Evolutionary conservation across 176 grass and related monocot genomes (phyloP).

Genomic region (Zea mays): DNA sequence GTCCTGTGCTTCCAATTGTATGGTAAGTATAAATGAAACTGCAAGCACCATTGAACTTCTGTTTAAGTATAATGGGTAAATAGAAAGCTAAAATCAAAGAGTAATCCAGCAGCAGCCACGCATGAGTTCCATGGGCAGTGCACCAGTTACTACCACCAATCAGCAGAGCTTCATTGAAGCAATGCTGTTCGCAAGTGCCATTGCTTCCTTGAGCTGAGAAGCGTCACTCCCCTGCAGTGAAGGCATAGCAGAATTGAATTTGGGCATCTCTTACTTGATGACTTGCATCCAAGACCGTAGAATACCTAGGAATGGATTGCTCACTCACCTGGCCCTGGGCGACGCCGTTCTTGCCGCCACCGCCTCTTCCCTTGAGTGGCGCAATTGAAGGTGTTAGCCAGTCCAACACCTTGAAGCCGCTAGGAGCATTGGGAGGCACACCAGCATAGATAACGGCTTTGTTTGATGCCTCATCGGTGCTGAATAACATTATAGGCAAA

Average conservation of each 20-base stretch:
- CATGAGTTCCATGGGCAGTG: not conserved
- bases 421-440: conserved; percentile 50
- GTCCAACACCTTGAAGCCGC: conserved; percentile 69
- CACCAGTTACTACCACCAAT: conserved; percentile 8
- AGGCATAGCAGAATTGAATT: not conserved
- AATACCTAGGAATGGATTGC: not conserved
- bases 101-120: not conserved
- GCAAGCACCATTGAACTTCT: not conserved
- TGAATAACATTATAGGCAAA: conserved; percentile 86
- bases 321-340: conserved; percentile 83
- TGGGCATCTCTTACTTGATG: not conserved
- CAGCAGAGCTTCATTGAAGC: conserved; percentile 72
- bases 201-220: conserved; percentile 66
- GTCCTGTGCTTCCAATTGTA: not conserved
- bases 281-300: not conserved
- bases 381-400: conserved; percentile 79
- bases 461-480: conserved; percentile 65
- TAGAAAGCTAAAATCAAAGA: not conserved
- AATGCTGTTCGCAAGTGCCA: conserved; percentile 68
- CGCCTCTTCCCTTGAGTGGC: conserved; percentile 81
- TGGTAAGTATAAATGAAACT: not conserved
- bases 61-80: not conserved
- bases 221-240: conserved; percentile 70
- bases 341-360: conserved; percentile 79
- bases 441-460: conserved; percentile 82